These are phyloP conservation scores for Pseudofabraea citricarpa DNA, from an alignment of 2,329 filamentous ascomycete genomes.

Conservation along the genomic window DNA sequence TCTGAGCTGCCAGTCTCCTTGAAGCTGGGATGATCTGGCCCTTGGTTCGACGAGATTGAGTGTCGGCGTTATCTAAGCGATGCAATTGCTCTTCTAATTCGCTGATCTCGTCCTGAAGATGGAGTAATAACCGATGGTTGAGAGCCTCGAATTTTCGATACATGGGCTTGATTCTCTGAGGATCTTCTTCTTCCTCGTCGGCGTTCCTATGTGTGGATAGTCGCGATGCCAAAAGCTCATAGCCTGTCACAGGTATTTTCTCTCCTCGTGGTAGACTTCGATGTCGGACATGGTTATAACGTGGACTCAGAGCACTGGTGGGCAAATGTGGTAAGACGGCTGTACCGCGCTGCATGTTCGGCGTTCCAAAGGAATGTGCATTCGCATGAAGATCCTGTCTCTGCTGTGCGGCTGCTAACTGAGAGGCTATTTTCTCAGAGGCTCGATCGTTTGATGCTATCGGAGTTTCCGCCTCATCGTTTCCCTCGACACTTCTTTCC, in stretches of 20 bases:
- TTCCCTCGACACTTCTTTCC: constrained; percentile 33
- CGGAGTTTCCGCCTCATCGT: constrained; percentile 10
- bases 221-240: constrained; percentile 56
- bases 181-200: constrained; percentile 13
- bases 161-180: constrained; percentile 46
- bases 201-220: constrained; percentile 32
- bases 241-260: constrained; percentile 48
- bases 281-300: constrained; percentile 25
- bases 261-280: constrained; percentile 29
- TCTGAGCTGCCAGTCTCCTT: constrained; percentile 45
- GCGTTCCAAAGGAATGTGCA: constrained; percentile 20
- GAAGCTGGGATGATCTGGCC: constrained; percentile 50
- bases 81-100: constrained; percentile 77
- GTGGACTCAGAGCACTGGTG: constrained; percentile 32
- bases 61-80: constrained; percentile 57
- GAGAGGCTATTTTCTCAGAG: constrained; percentile 23
- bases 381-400: constrained; percentile 20
- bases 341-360: constrained; percentile 37
- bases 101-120: constrained; percentile 79
- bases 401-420: constrained; percentile 26
- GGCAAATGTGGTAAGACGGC: constrained; percentile 16
- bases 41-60: constrained; percentile 30
- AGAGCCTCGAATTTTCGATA: constrained; percentile 80
- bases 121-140: constrained; percentile 76
- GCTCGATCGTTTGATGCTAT: constrained; percentile 13